Evolutionary conservation across 805 yeast species (phyloP).

Genomic region (Dipodascus geniculatus): DNA sequence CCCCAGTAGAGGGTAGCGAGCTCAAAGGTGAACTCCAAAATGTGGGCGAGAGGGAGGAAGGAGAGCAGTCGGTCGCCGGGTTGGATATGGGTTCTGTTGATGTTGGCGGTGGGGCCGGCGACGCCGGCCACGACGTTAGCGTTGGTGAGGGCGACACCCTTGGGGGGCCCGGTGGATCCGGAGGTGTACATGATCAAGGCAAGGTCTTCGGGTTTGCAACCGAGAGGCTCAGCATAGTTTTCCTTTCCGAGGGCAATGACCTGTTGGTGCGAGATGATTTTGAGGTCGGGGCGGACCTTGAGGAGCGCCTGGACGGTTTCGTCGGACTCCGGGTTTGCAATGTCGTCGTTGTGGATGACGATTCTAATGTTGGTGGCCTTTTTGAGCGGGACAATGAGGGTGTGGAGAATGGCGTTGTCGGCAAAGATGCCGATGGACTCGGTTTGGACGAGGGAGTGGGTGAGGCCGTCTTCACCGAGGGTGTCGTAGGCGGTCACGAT

Average conservation of each 20-base stretch:
- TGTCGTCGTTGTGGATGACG: constrained; percentile 58
- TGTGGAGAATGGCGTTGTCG: constrained; percentile 59
- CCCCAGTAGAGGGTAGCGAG: constrained; percentile 80
- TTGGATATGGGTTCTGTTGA: constrained; percentile 39
- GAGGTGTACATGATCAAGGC: constrained; percentile 82
- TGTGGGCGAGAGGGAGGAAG: constrained; percentile 92
- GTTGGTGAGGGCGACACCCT: constrained; percentile 66
- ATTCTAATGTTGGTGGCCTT: constrained; percentile 48
- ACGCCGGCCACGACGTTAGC: constrained; percentile 69
- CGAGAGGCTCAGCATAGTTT: constrained; percentile 31
- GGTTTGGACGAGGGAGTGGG: constrained; percentile 77
- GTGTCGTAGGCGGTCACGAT: constrained; percentile 95
- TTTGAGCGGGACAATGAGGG: constrained; percentile 62
- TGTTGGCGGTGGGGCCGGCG: constrained; percentile 65
- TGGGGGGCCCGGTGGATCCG: constrained; percentile 77
- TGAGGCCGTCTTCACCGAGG: constrained; percentile 70
- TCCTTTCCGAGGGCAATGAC: constrained; percentile 49
- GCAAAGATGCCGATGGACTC: constrained; percentile 70
- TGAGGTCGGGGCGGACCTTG: constrained; percentile 63
- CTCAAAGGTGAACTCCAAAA: constrained; percentile 86
- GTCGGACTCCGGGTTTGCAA: constrained; percentile 49
- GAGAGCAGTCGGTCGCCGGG: constrained; percentile 65
- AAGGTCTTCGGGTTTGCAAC: constrained; percentile 46
- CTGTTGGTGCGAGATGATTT: constrained; percentile 54
- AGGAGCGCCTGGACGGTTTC: constrained; percentile 46